Base-by-base conservation (phyloP, 176 grass and related monocot genomes). In the Avena atlantica region DNA sequence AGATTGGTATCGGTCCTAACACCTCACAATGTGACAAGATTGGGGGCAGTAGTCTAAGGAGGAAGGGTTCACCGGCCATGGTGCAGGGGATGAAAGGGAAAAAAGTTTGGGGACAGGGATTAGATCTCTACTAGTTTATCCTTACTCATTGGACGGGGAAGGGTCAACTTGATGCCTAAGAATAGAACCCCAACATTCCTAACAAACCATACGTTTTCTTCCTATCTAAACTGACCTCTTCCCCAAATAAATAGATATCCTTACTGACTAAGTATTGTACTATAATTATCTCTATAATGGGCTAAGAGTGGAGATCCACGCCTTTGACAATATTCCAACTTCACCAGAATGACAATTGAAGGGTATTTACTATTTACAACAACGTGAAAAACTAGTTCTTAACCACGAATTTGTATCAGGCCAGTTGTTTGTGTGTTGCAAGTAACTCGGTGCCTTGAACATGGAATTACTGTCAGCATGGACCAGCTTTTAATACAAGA, bases 401-500 rank as follows among this genome's bases (percentile, higher is more conserved):
- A 10, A 63, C 15, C 20, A 61, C 0, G 16, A 84, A 61, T 42
- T 8, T 63, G 47, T 11, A 75, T 50, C n/a, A 67, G 31, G 44
- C n/a, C n/a, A 52, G 19, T 55, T 74, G 13, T n/a, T 27, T 66
- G 49, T 8, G 37, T 44, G 51, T 42, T 44, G 20, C 50, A 52
- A 85, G 47, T 25, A 9, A 67, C 60, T 42, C 17, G 25, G 42
- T 64, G 21, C 10, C 59, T 48, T 25, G 59, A 55, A 51, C 25
- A 77, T 67, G 20, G 83, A 66, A 85, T 40, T 78, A 64, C 27
- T 77, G 16, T 66, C 27, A 84, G 71, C 12, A 15, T 16, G 72
- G 21, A 85, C 10, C 13, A n/a, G 36, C 3, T 40, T 66, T 59
- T 52, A 67, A 19, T 53, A 67, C 66, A 57, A 55, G 20, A 66